These are phyloP conservation scores for Phytophthora agathidicida DNA, from an alignment of 352 stramenopile genomes.

Conservation along the genomic window DNA sequence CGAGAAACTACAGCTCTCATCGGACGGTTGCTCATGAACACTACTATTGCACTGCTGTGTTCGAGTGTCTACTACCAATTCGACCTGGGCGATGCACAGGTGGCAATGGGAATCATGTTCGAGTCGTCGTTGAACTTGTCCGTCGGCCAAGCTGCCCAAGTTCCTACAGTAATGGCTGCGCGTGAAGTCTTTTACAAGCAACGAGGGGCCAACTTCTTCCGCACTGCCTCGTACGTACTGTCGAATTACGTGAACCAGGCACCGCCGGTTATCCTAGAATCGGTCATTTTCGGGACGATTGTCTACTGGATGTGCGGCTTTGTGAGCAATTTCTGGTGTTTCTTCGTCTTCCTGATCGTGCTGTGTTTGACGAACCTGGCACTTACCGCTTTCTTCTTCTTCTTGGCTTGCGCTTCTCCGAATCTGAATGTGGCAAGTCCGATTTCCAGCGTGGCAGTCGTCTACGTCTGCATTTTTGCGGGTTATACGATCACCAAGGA, in stretches of 20 bases:
- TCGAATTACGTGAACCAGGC: background rate
- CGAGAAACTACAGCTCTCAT: constrained; percentile 30
- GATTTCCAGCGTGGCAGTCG: constrained; percentile 34
- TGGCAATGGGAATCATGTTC: constrained; percentile 67
- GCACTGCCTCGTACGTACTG: constrained; percentile 11
- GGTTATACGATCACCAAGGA: constrained; percentile 40
- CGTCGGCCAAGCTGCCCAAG: constrained; percentile 54
- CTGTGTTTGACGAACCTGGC: constrained; percentile 56
- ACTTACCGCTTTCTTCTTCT: constrained; percentile 40
- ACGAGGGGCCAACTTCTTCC: constrained; percentile 19
- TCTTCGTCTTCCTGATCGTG: constrained; percentile 40
- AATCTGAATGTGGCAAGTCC: constrained; percentile 43
- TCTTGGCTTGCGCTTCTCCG: constrained; percentile 20
- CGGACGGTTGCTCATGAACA: constrained; percentile 28
- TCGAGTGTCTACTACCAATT: constrained; percentile 37
- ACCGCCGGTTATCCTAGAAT: constrained; percentile 5
- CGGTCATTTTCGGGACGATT: constrained; percentile 68
- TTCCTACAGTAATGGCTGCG: constrained; percentile 57
- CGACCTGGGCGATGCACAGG: constrained; percentile 18
- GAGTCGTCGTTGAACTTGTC: constrained; percentile 65
- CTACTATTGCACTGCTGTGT: constrained; percentile 35
- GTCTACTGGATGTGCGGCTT: constrained; percentile 79
- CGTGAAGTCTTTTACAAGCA: constrained; percentile 45
- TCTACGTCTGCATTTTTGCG: constrained; percentile 37
- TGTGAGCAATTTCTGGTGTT: background rate